Percentiles rank a stretch among this genome's conserved stretches.
These are phyloP conservation scores for Fusarium proliferatum DNA, from an alignment of 2,329 filamentous ascomycete genomes.

Conservation along the genomic window DNA sequence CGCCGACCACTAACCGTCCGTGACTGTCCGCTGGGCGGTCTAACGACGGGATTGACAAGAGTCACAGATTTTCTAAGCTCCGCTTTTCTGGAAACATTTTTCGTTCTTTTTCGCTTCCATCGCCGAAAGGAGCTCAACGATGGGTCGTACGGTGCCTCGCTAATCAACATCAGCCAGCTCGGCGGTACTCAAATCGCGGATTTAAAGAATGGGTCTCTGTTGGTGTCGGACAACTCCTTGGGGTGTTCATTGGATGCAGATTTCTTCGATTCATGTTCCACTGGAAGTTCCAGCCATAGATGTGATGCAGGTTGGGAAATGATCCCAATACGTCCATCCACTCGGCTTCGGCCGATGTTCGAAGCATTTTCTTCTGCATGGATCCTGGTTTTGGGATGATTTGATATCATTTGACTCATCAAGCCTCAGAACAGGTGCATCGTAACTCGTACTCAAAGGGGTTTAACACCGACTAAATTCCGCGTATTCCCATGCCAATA, in stretches of 20 bases:
- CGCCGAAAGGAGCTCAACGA: conserved; percentile 21
- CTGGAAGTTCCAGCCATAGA: conserved; percentile 10
- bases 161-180: conserved; percentile 25
- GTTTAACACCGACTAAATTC: conserved; percentile 13
- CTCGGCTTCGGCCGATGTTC: conserved; percentile 18
- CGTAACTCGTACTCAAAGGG: conserved; percentile 14
- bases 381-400: background rate
- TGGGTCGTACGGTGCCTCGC: conserved; percentile 12
- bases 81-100: conserved; percentile 28
- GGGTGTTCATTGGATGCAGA: conserved; percentile 8
- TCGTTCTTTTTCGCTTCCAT: conserved; percentile 35
- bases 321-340: conserved; percentile 9
- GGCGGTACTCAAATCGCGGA: conserved; percentile 23
- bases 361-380: conserved; percentile 5
- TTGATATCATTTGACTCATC: conserved; percentile 11
- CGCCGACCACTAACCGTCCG: conserved; percentile 23
- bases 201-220: conserved; percentile 14
- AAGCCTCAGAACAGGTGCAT: conserved; percentile 1
- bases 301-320: conserved; percentile 15
- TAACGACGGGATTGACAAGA: conserved; percentile 32
- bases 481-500: conserved; percentile 9
- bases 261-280: conserved; percentile 22
- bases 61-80: conserved; percentile 30
- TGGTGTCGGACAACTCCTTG: conserved; percentile 4
- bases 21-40: conserved; percentile 19